Percentiles rank a stretch among this genome's conserved stretches.
Evolutionary conservation across 345 rosid species (phyloP).

Genomic region (Eucalyptus microcorys): DNA sequence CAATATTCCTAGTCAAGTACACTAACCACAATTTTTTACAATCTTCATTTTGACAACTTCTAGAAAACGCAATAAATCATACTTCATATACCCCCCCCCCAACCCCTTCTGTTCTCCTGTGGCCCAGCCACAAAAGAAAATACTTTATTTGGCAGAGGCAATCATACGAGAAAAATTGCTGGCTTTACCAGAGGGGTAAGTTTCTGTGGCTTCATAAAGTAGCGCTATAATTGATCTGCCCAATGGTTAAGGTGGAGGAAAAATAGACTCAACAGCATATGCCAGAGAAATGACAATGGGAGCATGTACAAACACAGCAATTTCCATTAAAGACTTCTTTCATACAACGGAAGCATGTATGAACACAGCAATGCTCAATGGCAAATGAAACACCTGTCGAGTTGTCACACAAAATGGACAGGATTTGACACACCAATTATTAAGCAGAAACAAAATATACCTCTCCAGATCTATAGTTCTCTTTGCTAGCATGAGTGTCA

Average conservation of each 20-base stretch:
- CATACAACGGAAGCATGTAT: background rate
- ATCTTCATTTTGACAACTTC: background rate
- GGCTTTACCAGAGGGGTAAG: background rate
- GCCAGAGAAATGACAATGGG: background rate
- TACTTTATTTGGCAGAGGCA: background rate
- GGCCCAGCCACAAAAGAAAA: background rate
- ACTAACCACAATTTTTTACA: background rate
- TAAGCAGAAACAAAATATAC: constrained; percentile 3
- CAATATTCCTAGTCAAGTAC: background rate
- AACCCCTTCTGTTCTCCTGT: background rate
- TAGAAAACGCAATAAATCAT: background rate
- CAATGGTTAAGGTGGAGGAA: background rate
- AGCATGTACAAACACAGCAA: background rate
- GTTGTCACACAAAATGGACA: background rate
- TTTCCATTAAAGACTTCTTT: background rate
- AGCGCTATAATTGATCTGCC: background rate
- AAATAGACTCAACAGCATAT: background rate
- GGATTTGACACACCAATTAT: background rate
- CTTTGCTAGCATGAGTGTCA: constrained; percentile 88
- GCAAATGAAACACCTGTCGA: background rate
- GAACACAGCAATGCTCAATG: background rate
- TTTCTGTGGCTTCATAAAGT: background rate
- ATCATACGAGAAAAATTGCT: background rate
- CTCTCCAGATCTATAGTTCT: constrained; percentile 57
- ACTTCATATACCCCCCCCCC: background rate